A percentile compares a stretch with the other conserved stretches of the same genome.
These are phyloP conservation scores for Osmanthus fragrans DNA, from an alignment of 257 asterid genomes.

Conservation along the genomic window DNA sequence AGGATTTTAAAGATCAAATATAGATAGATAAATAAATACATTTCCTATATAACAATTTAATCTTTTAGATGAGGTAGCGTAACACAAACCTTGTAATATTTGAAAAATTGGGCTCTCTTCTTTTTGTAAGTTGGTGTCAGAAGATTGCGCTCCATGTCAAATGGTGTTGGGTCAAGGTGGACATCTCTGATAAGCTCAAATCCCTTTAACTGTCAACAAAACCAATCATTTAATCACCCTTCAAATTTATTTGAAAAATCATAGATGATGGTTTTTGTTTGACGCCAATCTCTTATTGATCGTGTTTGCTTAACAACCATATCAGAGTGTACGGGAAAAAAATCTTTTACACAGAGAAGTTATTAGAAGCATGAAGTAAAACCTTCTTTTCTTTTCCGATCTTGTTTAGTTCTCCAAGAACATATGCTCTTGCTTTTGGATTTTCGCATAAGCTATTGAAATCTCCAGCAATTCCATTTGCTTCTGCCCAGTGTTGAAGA, in stretches of 20 bases:
- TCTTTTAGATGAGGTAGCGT: too few relatives aligned
- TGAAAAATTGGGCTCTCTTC: slow-evolving; percentile 60
- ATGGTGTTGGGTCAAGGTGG: slow-evolving; percentile 62
- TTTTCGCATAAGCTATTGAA: slow-evolving; percentile 46
- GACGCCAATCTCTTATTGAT: not conserved
- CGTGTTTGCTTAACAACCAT: not conserved
- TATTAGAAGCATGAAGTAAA: not conserved
- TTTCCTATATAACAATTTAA: too few relatives aligned
- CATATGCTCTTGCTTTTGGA: slow-evolving; percentile 43
- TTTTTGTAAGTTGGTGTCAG: slow-evolving; percentile 81
- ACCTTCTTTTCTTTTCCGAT: slow-evolving; percentile 83
- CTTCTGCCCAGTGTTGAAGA: slow-evolving; percentile 58
- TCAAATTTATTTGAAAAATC: too few relatives aligned
- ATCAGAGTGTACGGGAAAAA: not conserved
- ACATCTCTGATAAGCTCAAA: slow-evolving; percentile 70
- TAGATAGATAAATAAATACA: too few relatives aligned
- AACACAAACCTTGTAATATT: slow-evolving; percentile 61
- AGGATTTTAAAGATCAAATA: too few relatives aligned
- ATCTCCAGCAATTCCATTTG: slow-evolving; percentile 46
- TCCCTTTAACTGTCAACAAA: slow-evolving; percentile 60
- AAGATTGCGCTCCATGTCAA: slow-evolving; percentile 84
- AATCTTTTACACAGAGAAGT: not conserved
- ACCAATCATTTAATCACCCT: not conserved
- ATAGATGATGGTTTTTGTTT: too few relatives aligned
- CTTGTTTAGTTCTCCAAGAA: slow-evolving; percentile 54